These are phyloP conservation scores for Rhizomucor miehei DNA, from an alignment of 371 early-diverging fungal genomes.

Conservation along the genomic window DNA sequence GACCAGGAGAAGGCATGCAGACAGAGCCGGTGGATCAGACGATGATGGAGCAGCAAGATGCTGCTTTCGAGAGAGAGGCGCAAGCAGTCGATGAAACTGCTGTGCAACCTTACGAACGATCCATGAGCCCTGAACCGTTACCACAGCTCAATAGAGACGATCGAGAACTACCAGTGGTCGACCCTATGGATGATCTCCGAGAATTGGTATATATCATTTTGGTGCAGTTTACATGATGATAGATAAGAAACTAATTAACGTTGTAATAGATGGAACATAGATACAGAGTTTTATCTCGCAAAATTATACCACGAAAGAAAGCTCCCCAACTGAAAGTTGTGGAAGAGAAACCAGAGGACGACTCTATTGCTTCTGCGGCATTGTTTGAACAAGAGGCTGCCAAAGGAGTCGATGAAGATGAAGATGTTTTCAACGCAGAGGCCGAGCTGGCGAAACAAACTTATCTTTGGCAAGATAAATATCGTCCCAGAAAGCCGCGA, in stretches of 20 bases:
- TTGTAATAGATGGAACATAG: constrained; percentile 52
- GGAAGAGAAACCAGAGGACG: constrained; percentile 24
- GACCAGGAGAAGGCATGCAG: constrained; percentile 38
- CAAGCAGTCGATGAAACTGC: constrained; percentile 12
- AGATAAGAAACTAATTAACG: background rate
- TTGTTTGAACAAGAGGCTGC: constrained; percentile 73
- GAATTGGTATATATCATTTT: constrained; percentile 44
- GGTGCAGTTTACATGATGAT: background rate
- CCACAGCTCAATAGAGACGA: constrained; percentile 52
- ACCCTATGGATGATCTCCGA: constrained; percentile 60
- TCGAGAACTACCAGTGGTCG: constrained; percentile 52
- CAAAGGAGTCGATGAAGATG: constrained; percentile 76
- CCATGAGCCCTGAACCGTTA: constrained; percentile 68
- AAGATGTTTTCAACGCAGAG: constrained; percentile 80
- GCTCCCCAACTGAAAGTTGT: constrained; percentile 23
- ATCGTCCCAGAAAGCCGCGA: constrained; percentile 90
- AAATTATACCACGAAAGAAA: constrained; percentile 49
- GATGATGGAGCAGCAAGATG: constrained; percentile 40
- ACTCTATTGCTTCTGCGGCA: constrained; percentile 38
- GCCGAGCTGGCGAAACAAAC: constrained; percentile 63
- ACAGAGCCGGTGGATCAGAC: constrained; percentile 48
- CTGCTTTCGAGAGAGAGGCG: constrained; percentile 17
- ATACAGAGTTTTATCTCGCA: constrained; percentile 52
- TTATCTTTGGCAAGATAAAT: constrained; percentile 89
- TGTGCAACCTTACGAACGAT: constrained; percentile 48